Percentiles rank a stretch among this genome's conserved stretches.
These are phyloP conservation scores for Blastobotrys muscicola DNA, from an alignment of 805 yeast species.

Conservation along the genomic window DNA sequence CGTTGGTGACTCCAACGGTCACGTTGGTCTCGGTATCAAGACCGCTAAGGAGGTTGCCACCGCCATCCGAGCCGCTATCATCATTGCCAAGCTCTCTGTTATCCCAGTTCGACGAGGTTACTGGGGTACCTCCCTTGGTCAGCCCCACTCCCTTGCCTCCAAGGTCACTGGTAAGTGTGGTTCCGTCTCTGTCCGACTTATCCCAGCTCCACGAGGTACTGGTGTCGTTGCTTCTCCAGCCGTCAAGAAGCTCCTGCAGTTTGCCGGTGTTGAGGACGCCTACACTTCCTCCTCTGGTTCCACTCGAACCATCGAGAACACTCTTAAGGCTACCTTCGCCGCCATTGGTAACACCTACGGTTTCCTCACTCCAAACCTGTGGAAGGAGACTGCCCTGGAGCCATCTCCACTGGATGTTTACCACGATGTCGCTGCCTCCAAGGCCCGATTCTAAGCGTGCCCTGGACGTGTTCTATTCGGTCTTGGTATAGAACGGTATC, in stretches of 20 bases:
- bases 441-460: constrained; percentile 21
- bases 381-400: constrained; percentile 78
- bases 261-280: constrained; percentile 99
- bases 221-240: constrained; percentile 99
- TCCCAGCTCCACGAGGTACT: constrained; percentile 99
- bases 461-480: too few species aligned
- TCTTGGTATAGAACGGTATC: too few species aligned
- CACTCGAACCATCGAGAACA: constrained; percentile 99
- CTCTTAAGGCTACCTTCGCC: constrained; percentile 98
- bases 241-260: constrained; percentile 96
- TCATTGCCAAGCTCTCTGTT: constrained; percentile 96
- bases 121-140: constrained; percentile 99
- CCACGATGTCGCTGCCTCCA: constrained; percentile 30
- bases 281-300: constrained; percentile 98
- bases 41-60: constrained; percentile 99
- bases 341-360: constrained; percentile 99
- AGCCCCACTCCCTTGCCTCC: constrained; percentile 96
- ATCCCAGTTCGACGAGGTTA: constrained; percentile 99
- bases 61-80: constrained; percentile 99
- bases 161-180: constrained; percentile 99
- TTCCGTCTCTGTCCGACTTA: constrained; percentile 94
- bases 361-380: constrained; percentile 99
- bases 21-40: constrained; percentile 99
- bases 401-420: constrained; percentile 92
- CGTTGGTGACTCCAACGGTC: constrained; percentile 99